Percentiles rank a stretch among this genome's conserved stretches.
These are phyloP conservation scores for Aspergillus cavernicola DNA, from an alignment of 495 filamentous ascomycete genomes.

Conservation along the genomic window DNA sequence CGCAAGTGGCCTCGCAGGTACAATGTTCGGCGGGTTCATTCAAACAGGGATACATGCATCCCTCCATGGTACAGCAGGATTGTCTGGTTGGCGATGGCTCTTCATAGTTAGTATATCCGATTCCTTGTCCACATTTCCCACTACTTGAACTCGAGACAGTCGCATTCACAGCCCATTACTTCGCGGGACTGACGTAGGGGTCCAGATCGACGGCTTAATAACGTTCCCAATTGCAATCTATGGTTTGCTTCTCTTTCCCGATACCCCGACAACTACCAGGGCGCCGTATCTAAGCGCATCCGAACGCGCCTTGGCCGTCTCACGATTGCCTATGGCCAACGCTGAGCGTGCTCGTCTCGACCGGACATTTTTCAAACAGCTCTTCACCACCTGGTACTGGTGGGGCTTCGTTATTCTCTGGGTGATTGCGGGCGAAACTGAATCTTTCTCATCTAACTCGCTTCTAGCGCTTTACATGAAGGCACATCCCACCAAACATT, in stretches of 20 bases:
- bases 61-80: conserved; percentile 46
- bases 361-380: conserved; percentile 32
- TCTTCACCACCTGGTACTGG: conserved; percentile 45
- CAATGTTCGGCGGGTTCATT: conserved; percentile 51
- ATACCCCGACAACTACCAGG: conserved; percentile 51
- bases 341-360: conserved; percentile 30
- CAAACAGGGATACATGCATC: conserved; percentile 55
- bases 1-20: conserved; percentile 31
- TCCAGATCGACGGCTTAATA: conserved; percentile 41
- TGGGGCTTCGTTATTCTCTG: conserved; percentile 49
- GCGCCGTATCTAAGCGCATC: conserved; percentile 46
- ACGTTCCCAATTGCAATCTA: conserved; percentile 56
- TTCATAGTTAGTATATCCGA: conserved; percentile 48
- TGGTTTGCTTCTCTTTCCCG: conserved; percentile 56
- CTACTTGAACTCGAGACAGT: too few relatives aligned
- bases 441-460: conserved; percentile 46
- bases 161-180: too few relatives aligned
- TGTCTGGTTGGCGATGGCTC: conserved; percentile 64
- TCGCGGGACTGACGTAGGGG: not conserved
- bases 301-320: conserved; percentile 45
- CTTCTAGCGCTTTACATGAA: conserved; percentile 37
- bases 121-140: not conserved
- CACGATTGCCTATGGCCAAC: conserved; percentile 28
- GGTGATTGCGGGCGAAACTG: conserved; percentile 46
- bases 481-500: conserved; percentile 30